Conservation (phyloP, 2,329 filamentous ascomycete genomes). For the Geoglossum cookeanum region DNA sequence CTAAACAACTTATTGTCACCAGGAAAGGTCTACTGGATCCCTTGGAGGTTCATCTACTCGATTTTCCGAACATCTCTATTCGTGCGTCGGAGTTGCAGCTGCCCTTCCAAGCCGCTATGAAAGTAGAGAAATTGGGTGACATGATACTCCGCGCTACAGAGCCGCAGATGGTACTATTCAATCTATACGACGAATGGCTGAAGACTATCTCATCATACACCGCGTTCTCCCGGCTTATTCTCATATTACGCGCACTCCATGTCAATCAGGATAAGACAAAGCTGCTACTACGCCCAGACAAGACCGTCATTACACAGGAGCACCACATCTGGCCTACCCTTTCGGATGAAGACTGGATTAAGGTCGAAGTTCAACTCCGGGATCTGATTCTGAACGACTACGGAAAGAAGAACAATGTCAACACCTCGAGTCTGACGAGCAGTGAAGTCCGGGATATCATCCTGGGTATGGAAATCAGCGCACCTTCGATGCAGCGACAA, state of each 20-base stretch:
- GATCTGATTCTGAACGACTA: conserved; percentile 97
- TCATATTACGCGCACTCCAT: conserved; percentile 86
- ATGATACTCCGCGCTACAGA: conserved; percentile 97
- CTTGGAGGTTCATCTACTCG: conserved; percentile 86
- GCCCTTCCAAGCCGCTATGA: conserved; percentile 99
- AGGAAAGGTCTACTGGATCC: conserved; percentile 93
- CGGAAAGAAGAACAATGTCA: conserved; percentile 99
- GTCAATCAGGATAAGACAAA: conserved; percentile 99
- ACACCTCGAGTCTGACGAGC: conserved; percentile 86
- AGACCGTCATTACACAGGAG: conserved; percentile 94
- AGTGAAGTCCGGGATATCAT: conserved; percentile 98
- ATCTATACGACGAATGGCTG: conserved; percentile 95
- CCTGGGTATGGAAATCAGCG: conserved; percentile 97
- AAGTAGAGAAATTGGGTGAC: conserved; percentile 96
- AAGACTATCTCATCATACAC: conserved; percentile 98
- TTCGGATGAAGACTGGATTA: conserved; percentile 95
- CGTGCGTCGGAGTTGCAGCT: conserved; percentile 90
- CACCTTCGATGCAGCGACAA: conserved; percentile 92
- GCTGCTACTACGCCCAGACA: conserved; percentile 82
- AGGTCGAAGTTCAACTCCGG: conserved; percentile 91
- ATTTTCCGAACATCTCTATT: conserved; percentile 98
- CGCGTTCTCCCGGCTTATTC: conserved; percentile 82
- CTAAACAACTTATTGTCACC: conserved; percentile 95
- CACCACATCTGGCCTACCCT: conserved; percentile 97
- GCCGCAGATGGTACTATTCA: conserved; percentile 99